Evolutionary conservation across 2,329 filamentous ascomycete species (phyloP).

Genomic region (Huntiella savannae): DNA sequence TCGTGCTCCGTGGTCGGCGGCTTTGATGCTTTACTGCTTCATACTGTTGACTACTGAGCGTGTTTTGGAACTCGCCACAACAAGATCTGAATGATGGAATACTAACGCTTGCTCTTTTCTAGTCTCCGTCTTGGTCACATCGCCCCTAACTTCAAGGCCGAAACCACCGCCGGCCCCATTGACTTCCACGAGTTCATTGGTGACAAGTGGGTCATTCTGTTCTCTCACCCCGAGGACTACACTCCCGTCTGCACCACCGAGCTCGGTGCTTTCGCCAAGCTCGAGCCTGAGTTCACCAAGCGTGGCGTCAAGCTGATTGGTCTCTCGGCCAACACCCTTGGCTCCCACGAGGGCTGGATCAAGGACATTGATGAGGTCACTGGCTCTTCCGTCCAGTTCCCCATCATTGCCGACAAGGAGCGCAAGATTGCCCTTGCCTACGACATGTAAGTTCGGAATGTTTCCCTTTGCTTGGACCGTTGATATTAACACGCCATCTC

Average conservation of each 20-base stretch:
- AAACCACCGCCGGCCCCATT: constrained; percentile 59
- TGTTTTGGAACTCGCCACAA: not conserved
- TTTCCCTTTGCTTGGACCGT: not conserved
- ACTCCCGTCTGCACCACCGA: constrained; percentile 93
- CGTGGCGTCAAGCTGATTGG: constrained; percentile 83
- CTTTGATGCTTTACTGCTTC: not conserved
- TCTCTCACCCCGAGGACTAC: constrained; percentile 78
- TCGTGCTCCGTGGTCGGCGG: not conserved
- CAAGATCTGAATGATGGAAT: not conserved
- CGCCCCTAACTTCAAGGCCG: constrained; percentile 68
- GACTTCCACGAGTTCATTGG: constrained; percentile 70
- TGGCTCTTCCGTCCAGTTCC: constrained; percentile 50
- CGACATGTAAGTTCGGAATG: constrained; percentile 44
- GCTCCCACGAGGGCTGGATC: constrained; percentile 76
- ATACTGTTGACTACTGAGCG: not conserved
- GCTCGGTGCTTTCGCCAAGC: constrained; percentile 78
- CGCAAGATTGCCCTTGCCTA: constrained; percentile 58
- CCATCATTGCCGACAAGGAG: constrained; percentile 65
- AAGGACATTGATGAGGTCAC: constrained; percentile 70
- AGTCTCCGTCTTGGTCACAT: constrained; percentile 42
- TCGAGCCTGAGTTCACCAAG: constrained; percentile 73
- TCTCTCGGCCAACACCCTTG: constrained; percentile 68
- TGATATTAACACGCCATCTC: not conserved
- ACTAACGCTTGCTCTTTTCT: not conserved
- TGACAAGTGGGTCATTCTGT: constrained; percentile 63